Evolutionary conservation across 768 basidiomycete genomes (phyloP), one percentile per base, ranked within the genome.

Genomic region (Suillus clintonianus): DNA sequence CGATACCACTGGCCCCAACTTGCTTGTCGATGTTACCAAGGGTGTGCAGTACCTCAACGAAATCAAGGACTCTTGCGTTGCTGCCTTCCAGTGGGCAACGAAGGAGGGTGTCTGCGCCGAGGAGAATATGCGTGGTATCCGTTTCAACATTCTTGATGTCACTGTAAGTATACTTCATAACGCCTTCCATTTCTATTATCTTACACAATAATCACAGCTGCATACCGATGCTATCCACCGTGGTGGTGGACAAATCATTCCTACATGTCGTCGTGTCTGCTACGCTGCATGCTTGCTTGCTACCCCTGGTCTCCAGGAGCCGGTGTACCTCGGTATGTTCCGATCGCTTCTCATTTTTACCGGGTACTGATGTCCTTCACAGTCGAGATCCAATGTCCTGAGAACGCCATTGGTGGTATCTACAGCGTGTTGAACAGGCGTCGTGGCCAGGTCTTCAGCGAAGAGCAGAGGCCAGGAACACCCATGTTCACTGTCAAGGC

Each of bases 401-500:
- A 97, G 79, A 92, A 86, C 76, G 96, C 93, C 64, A 97, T 98
- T 69, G 97, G 96, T 79, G 96, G 97, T 84, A 94, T 99, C 80
- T 98, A 98, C 89, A 86, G 85, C 61, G 86, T 86, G 67, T 79
- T 95, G 81, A 99, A 97, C 88, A 94, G 91, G 82, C 92, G 95
- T 75, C 93, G 96, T 87, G 97, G 97, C 67, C 95, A 97, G 77
- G 97, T 99, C 66, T 97, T 96, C 87, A 92, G 91, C 70, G 93
- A 98, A 80, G 97, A 98, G 80, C 97, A 99, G 81, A 84, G 96
- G 72, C 83, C 89, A 4, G 97, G 97, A 82, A 99, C 97, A 19
- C 97, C 97, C 67, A 97, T 98, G 95, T 97, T 97, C 89, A 99
- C 91, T 54, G 91, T 99, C 80, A 99, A 97, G 87, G 95, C 95